Conservation (phyloP, 768 basidiomycete genomes). For the Peribolospora kevripleyi region DNA sequence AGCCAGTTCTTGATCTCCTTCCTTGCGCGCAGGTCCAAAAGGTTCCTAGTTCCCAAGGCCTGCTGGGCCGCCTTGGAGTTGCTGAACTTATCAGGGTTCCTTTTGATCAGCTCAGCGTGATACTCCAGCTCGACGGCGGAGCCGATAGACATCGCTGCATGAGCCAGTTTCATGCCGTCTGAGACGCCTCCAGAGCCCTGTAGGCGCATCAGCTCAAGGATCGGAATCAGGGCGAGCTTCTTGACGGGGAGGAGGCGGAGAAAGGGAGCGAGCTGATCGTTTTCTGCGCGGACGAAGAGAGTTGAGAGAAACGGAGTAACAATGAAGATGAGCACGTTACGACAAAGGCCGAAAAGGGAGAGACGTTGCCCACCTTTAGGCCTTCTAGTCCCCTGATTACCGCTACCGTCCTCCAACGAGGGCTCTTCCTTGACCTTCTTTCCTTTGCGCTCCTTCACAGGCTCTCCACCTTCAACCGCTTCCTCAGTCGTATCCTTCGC, state of each 20-base stretch:
- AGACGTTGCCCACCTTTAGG: neutral
- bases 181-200: conserved; percentile 42
- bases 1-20: no score
- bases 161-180: conserved; percentile 70
- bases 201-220: conserved; percentile 65
- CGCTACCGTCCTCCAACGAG: neutral
- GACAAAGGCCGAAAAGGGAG: neutral
- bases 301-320: neutral
- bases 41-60: neutral
- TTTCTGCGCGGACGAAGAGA: conserved; percentile 10
- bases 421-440: neutral
- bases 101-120: conserved; percentile 46
- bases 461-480: no score
- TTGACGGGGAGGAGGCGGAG: conserved; percentile 47
- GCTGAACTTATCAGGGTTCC: conserved; percentile 23
- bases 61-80: neutral
- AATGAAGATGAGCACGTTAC: no score
- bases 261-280: conserved; percentile 35
- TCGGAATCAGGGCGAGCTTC: conserved; percentile 63
- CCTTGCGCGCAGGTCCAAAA: no score
- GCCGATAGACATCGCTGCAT: conserved; percentile 55
- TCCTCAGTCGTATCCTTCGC: neutral
- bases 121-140: conserved; percentile 73
- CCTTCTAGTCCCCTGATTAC: neutral
- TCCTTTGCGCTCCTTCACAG: no score